These are phyloP conservation scores for Camelina hispida DNA, from an alignment of 345 rosid species.

Conservation along the genomic window DNA sequence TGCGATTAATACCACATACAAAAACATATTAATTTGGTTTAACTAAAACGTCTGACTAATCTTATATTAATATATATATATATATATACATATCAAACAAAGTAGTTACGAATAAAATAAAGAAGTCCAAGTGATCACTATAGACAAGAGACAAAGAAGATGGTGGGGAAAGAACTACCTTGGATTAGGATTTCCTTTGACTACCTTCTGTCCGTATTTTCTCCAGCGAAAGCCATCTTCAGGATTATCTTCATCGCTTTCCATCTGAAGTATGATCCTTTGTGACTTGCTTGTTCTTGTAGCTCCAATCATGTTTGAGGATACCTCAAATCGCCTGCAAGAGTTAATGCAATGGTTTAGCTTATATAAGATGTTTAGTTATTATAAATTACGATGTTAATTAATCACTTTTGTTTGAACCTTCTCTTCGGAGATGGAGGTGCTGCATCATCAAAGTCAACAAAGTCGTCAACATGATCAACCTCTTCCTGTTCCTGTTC, in stretches of 20 bases:
- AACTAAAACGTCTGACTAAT: not conserved
- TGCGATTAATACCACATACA: not conserved
- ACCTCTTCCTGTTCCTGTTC: not conserved
- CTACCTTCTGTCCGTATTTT: slow-evolving; percentile 41
- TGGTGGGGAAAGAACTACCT: slow-evolving; percentile 25
- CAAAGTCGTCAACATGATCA: not conserved
- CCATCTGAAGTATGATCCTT: slow-evolving; percentile 33
- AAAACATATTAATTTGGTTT: not conserved
- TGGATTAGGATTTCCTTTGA: slow-evolving; percentile 43
- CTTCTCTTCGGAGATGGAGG: slow-evolving; percentile 32
- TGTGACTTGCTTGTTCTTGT: not conserved
- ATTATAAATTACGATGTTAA: slow-evolving; percentile 1
- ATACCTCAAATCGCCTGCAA: slow-evolving; percentile 12
- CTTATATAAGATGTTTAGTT: not conserved
- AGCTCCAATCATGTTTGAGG: slow-evolving; percentile 37
- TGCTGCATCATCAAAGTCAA: not conserved
- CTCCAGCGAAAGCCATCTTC: slow-evolving; percentile 42
- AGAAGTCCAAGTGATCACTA: not conserved
- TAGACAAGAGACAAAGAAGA: not conserved
- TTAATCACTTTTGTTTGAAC: not conserved
- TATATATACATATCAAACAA: too few relatives aligned
- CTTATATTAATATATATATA: too few relatives aligned
- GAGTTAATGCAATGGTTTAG: not conserved
- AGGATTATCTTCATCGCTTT: slow-evolving; percentile 27
- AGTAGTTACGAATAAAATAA: too few relatives aligned